Conservation (phyloP, 306 rosid species). For the Acacia melanoxylon region DNA sequence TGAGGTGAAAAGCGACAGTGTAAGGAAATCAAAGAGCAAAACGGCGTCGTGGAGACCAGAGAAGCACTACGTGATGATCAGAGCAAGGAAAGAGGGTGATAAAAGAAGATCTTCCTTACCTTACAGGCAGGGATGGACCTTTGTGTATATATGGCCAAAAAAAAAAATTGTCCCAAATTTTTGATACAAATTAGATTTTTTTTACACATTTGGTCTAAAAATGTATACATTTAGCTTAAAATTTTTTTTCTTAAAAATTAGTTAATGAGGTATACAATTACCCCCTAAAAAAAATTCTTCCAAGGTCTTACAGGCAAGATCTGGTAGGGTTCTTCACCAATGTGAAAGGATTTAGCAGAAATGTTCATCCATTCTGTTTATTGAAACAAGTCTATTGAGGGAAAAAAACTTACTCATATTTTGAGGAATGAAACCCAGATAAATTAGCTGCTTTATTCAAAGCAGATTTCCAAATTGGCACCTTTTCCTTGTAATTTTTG, state of each 20-base stretch:
- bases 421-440: constrained; percentile 16
- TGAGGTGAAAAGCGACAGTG: background rate
- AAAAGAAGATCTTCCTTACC: too few species aligned
- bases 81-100: constrained; percentile 53
- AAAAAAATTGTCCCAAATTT: too few species aligned
- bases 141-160: too few species aligned
- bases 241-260: too few species aligned
- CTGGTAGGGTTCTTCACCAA: constrained; percentile 79
- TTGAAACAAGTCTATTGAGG: background rate
- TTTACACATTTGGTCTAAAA: too few species aligned
- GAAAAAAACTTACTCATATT: constrained; percentile 21
- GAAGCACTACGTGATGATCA: constrained; percentile 58
- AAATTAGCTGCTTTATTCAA: background rate
- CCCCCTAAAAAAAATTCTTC: too few species aligned
- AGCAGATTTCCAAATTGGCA: background rate
- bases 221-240: too few species aligned
- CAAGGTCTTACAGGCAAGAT: constrained; percentile 14
- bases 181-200: too few species aligned
- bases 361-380: constrained; percentile 59
- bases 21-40: constrained; percentile 34
- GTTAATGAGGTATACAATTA: too few species aligned
- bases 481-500: background rate
- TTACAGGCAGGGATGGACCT: too few species aligned
- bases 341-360: constrained; percentile 60
- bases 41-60: constrained; percentile 61